phyloP scores from a whole-genome alignment of 1,284 basidiomycete genomes.

The Sanghuangporus weigelae region DNA sequence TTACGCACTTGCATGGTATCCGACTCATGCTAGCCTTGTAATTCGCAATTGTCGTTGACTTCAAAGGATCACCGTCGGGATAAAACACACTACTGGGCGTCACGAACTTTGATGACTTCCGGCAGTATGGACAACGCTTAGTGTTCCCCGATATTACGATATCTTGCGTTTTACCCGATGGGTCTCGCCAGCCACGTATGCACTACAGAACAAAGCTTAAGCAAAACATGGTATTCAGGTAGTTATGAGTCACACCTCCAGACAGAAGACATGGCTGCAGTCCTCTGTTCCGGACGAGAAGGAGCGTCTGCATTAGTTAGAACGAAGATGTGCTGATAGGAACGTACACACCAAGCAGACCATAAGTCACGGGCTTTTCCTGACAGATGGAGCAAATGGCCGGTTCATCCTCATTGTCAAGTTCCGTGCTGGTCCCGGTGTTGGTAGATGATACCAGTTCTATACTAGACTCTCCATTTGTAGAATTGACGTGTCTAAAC shows the following conservation, averaged over 20 bases:
- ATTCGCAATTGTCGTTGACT: constrained; percentile 41
- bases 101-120: constrained; percentile 54
- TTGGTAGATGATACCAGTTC: not conserved
- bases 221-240: not conserved
- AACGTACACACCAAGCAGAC: constrained; percentile 50
- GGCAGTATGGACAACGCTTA: constrained; percentile 74
- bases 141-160: constrained; percentile 49
- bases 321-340: not conserved
- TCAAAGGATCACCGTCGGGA: constrained; percentile 45
- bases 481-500: constrained; percentile 50
- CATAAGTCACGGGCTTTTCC: constrained; percentile 62
- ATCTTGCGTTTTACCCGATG: constrained; percentile 45
- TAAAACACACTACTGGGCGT: constrained; percentile 65
- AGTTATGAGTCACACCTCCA: constrained; percentile 38
- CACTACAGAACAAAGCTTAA: constrained; percentile 39
- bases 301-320: constrained; percentile 4
- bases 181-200: constrained; percentile 66
- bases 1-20: constrained; percentile 55
- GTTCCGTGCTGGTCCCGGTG: constrained; percentile 24
- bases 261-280: constrained; percentile 71
- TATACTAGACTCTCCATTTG: constrained; percentile 23
- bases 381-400: constrained; percentile 62
- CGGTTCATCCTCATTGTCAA: constrained; percentile 32
- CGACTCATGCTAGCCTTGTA: constrained; percentile 70
- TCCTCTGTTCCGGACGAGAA: constrained; percentile 35